Evolutionary conservation across 2,329 filamentous ascomycete genomes (phyloP).

Genomic region (Pyrenochaeta sp.): DNA sequence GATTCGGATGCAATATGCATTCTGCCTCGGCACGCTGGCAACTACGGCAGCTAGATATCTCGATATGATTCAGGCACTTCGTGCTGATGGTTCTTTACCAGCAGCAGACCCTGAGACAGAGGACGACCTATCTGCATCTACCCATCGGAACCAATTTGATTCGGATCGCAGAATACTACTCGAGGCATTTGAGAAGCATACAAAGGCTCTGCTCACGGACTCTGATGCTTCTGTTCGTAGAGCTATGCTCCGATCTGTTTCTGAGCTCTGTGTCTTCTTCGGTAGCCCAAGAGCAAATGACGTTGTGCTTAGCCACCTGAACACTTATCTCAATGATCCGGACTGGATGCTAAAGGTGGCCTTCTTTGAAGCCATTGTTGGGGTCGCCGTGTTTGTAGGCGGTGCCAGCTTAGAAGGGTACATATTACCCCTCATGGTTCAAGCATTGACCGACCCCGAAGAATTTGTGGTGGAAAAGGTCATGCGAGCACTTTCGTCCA

Average conservation of each 20-base stretch:
- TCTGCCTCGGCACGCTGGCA: conserved; percentile 87
- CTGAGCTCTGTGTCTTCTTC: conserved; percentile 93
- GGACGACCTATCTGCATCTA: conserved; percentile 70
- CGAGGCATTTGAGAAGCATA: conserved; percentile 84
- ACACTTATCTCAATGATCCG: conserved; percentile 94
- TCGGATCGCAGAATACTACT: conserved; percentile 83
- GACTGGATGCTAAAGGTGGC: conserved; percentile 97
- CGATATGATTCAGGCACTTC: conserved; percentile 87
- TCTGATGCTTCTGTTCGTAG: conserved; percentile 83
- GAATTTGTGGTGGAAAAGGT: conserved; percentile 94
- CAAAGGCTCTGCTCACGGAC: conserved; percentile 89
- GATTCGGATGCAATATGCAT: conserved; percentile 89
- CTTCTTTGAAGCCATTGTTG: conserved; percentile 94
- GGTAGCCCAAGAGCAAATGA: conserved; percentile 91
- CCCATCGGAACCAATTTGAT: conserved; percentile 86
- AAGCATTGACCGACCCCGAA: conserved; percentile 90
- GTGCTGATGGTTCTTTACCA: conserved; percentile 81
- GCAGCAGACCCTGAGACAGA: conserved; percentile 82
- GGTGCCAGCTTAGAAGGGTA: conserved; percentile 92
- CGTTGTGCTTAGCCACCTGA: conserved; percentile 93
- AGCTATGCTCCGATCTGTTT: conserved; percentile 90
- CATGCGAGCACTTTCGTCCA: conserved; percentile 83
- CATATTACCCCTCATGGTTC: conserved; percentile 93
- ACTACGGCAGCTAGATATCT: conserved; percentile 84
- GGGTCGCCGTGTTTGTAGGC: conserved; percentile 88